Percentiles rank a stretch among this genome's conserved stretches.
phyloP scores from a whole-genome alignment of 208 protist genomes.

The Porcisia hertigi region DNA sequence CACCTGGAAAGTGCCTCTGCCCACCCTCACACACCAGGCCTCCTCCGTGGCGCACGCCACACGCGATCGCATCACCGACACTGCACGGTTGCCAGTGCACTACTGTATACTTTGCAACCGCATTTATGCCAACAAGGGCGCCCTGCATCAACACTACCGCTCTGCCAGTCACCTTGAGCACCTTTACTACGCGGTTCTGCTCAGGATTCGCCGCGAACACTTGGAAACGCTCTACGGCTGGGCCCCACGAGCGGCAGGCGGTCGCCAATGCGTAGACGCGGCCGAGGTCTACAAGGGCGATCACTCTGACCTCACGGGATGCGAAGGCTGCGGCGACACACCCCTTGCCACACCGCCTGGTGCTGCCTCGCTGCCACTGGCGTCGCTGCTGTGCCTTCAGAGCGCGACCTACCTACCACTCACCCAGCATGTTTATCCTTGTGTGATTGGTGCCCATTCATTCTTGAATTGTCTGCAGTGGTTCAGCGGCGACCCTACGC shows the following conservation, averaged over 20 bases:
- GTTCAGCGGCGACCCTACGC: background rate
- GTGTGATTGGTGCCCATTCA: constrained; percentile 41
- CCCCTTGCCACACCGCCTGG: background rate
- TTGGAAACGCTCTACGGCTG: constrained; percentile 17
- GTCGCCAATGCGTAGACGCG: background rate
- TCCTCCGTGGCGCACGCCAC: background rate
- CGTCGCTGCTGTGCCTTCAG: constrained; percentile 19
- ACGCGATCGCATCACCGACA: background rate
- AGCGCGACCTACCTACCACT: constrained; percentile 12
- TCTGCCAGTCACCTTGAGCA: constrained; percentile 47
- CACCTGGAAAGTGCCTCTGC: constrained; percentile 60
- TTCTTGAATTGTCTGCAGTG: constrained; percentile 80
- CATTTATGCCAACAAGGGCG: constrained; percentile 14
- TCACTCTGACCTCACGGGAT: background rate
- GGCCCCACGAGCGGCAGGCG: background rate
- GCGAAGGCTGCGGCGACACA: background rate
- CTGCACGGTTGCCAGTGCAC: constrained; percentile 1
- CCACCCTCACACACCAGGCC: constrained; percentile 10
- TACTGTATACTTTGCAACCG: constrained; percentile 68
- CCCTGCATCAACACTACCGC: constrained; percentile 46
- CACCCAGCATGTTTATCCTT: constrained; percentile 36
- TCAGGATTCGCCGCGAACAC: constrained; percentile 20
- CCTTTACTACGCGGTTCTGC: constrained; percentile 45
- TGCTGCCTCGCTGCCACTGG: constrained; percentile 11
- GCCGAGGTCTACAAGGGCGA: background rate